Conservation (phyloP, 768 basidiomycete genomes). For the Lentinula lateritia region DNA sequence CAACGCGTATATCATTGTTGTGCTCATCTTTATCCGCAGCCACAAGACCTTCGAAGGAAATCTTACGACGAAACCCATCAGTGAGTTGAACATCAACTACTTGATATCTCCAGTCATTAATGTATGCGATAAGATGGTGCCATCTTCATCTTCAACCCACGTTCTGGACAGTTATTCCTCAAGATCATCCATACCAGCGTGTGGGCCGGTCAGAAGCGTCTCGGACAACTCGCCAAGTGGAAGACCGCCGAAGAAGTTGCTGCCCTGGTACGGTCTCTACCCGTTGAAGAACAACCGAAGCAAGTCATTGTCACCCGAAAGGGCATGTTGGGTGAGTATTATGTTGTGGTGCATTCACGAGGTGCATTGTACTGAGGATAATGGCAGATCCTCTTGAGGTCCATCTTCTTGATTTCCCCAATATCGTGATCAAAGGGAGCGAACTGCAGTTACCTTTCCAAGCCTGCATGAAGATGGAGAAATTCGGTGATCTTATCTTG, state of each 20-base stretch:
- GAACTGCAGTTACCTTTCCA: conserved; percentile 99
- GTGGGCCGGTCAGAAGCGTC: conserved; percentile 99
- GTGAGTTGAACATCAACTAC: conserved; percentile 30
- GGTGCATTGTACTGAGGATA: not conserved
- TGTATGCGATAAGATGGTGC: conserved; percentile 60
- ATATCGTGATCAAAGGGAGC: conserved; percentile 99
- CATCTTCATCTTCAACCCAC: conserved; percentile 99
- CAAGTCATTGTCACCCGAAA: conserved; percentile 99
- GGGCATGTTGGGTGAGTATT: conserved; percentile 87
- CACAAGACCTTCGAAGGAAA: conserved; percentile 99
- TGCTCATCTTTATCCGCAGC: conserved; percentile 27
- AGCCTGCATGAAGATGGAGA: conserved; percentile 99
- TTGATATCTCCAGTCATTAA: not conserved
- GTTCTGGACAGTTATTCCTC: conserved; percentile 95
- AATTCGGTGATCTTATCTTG: conserved; percentile 97
- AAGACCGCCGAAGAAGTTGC: conserved; percentile 99
- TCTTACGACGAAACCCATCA: conserved; percentile 98
- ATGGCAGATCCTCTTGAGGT: conserved; percentile 85
- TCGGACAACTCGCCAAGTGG: conserved; percentile 99
- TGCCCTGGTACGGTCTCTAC: conserved; percentile 91
- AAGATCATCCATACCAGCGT: conserved; percentile 99
- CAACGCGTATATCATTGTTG: not conserved
- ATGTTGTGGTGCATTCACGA: not conserved
- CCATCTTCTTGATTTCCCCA: conserved; percentile 98
- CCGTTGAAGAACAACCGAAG: conserved; percentile 99